phyloP scores from a whole-genome alignment of 2,329 filamentous ascomycete genomes.

The Venturiaceae sp. region DNA sequence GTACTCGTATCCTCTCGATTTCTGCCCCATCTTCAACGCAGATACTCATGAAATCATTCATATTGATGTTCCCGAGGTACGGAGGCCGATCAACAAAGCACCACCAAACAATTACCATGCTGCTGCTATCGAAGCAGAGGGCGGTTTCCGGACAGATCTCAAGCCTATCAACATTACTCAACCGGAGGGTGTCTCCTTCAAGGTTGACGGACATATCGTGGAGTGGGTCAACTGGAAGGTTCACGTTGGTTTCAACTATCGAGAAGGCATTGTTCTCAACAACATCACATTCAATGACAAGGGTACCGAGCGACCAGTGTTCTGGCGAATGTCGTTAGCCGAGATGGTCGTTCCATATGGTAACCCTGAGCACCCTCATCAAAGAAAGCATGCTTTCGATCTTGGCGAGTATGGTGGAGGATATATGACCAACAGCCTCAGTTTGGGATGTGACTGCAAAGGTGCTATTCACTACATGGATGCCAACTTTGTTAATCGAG shows the following conservation, averaged over 20 bases:
- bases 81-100: slow-evolving; percentile 64
- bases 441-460: slow-evolving; percentile 77
- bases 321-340: slow-evolving; percentile 80
- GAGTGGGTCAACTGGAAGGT: slow-evolving; percentile 92
- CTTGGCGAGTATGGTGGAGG: slow-evolving; percentile 73
- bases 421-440: slow-evolving; percentile 73
- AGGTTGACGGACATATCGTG: slow-evolving; percentile 60
- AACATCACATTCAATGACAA: slow-evolving; percentile 88
- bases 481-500: slow-evolving; percentile 70
- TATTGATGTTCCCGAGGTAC: slow-evolving; percentile 72
- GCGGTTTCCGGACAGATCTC: slow-evolving; percentile 67
- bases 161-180: slow-evolving; percentile 86
- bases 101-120: slow-evolving; percentile 73
- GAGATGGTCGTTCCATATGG: slow-evolving; percentile 94
- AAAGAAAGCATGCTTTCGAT: slow-evolving; percentile 74
- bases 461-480: slow-evolving; percentile 88
- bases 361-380: slow-evolving; percentile 70
- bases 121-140: slow-evolving; percentile 58
- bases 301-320: slow-evolving; percentile 62
- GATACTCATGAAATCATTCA: slow-evolving; percentile 69
- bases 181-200: slow-evolving; percentile 82
- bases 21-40: slow-evolving; percentile 83
- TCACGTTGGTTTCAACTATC: slow-evolving; percentile 91
- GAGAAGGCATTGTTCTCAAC: slow-evolving; percentile 81
- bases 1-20: slow-evolving; percentile 86